Conservation (phyloP, 768 basidiomycete genomes). For the Hemileccinum rubropunctum region DNA sequence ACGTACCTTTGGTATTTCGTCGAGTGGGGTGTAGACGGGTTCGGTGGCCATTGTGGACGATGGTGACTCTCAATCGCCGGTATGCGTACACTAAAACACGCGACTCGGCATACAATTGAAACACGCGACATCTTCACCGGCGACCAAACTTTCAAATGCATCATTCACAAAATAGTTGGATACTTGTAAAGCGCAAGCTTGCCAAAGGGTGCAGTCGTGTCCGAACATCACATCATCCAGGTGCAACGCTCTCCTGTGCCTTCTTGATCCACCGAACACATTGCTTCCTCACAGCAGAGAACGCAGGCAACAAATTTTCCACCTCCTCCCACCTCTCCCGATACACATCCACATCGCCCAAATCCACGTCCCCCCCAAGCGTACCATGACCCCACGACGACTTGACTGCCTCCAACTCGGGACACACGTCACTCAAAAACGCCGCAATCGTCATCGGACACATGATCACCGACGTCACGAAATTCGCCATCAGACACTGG, state of each 20-base stretch:
- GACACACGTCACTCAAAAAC: conserved; percentile 28
- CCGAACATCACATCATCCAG: too few species aligned
- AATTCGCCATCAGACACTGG: conserved; percentile 11
- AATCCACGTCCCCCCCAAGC: background rate
- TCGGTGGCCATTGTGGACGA: conserved; percentile 31
- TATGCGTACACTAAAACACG: too few species aligned
- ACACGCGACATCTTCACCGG: too few species aligned
- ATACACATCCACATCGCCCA: conserved; percentile 10
- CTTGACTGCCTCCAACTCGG: conserved; percentile 8
- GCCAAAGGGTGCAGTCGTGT: too few species aligned
- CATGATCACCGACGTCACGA: conserved; percentile 21
- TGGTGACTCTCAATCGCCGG: background rate
- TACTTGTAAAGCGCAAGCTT: too few species aligned
- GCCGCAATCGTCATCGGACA: conserved; percentile 19
- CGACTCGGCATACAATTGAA: too few species aligned
- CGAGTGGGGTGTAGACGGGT: conserved; percentile 47
- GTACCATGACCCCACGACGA: conserved; percentile 12
- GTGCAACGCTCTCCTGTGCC: too few species aligned
- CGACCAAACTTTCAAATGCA: too few species aligned
- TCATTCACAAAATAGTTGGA: too few species aligned
- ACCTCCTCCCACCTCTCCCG: conserved; percentile 24
- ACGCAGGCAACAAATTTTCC: conserved; percentile 20
- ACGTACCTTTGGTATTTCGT: conserved; percentile 51
- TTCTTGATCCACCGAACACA: conserved; percentile 5
- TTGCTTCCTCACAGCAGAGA: conserved; percentile 19